A percentile compares a stretch with the other conserved stretches of the same genome.
Conservation (phyloP, 345 rosid genomes). For the Pistacia integerrima region DNA sequence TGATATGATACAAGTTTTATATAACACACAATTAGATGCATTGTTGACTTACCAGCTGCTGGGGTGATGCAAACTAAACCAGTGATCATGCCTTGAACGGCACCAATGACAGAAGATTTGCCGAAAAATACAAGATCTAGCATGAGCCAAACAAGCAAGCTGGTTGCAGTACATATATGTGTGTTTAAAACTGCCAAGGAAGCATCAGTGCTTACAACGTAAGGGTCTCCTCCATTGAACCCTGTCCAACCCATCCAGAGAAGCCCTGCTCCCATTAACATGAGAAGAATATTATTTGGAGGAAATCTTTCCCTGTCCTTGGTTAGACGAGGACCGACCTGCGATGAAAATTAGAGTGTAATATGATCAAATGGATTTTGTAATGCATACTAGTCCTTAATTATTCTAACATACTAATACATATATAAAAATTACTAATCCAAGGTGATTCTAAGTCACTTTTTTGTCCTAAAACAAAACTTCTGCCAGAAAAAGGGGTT, state of each 20-base stretch:
- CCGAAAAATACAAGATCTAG: constrained; percentile 38
- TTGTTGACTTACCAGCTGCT: constrained; percentile 39
- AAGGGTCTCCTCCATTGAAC: constrained; percentile 63
- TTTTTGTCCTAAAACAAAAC: too few species aligned
- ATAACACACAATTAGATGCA: too few species aligned
- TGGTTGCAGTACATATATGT: constrained; percentile 51
- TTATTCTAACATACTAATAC: too few species aligned
- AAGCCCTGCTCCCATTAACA: constrained; percentile 52
- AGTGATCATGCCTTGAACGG: constrained; percentile 61
- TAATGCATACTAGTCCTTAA: too few species aligned
- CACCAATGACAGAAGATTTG: constrained; percentile 54
- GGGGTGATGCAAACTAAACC: constrained; percentile 61
- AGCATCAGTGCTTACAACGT: constrained; percentile 31
- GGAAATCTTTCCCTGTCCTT: constrained; percentile 54
- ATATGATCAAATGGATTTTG: too few species aligned
- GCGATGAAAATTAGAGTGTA: neutral
- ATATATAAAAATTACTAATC: too few species aligned
- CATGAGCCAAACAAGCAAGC: constrained; percentile 47
- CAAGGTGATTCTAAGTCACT: too few species aligned
- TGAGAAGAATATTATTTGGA: constrained; percentile 50
- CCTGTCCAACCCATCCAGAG: constrained; percentile 67
- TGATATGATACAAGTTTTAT: too few species aligned
- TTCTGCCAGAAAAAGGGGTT: too few species aligned
- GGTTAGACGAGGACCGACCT: constrained; percentile 52
- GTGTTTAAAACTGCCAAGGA: constrained; percentile 54